Conservation (phyloP, 2,329 filamentous ascomycete species). For the Didymosphaeria variabile region DNA sequence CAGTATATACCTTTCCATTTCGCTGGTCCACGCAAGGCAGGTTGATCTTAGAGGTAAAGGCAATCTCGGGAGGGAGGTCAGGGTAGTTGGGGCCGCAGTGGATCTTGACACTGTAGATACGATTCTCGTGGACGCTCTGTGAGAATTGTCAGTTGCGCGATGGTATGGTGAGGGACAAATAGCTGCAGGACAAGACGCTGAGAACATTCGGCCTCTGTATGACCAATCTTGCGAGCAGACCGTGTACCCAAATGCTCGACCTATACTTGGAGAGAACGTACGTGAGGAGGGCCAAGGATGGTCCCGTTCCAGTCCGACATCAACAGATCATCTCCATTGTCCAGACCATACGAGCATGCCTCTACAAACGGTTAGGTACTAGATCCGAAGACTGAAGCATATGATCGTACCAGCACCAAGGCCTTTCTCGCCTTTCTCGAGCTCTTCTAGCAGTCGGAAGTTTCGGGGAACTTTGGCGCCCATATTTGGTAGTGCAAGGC, state of each 20-base stretch:
- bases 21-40: constrained; percentile 88
- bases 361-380: constrained; percentile 63
- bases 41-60: constrained; percentile 95
- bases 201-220: not conserved
- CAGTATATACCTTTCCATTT: constrained; percentile 72
- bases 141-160: constrained; percentile 16
- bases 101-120: constrained; percentile 98
- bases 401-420: constrained; percentile 76
- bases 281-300: constrained; percentile 94
- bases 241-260: not conserved
- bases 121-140: constrained; percentile 95
- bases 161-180: constrained; percentile 3
- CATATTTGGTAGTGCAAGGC: constrained; percentile 54
- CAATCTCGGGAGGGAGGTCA: constrained; percentile 85
- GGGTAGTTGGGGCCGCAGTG: constrained; percentile 92
- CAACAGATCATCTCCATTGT: constrained; percentile 90
- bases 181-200: constrained; percentile 22
- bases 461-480: constrained; percentile 87
- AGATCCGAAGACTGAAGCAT: not conserved
- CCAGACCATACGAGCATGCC: constrained; percentile 95
- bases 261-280: constrained; percentile 57
- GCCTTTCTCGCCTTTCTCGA: constrained; percentile 99
- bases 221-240: not conserved
- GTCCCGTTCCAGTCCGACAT: constrained; percentile 99
- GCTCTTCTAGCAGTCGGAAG: constrained; percentile 94